Evolutionary conservation across 179 eudicot genomes (phyloP).

Genomic region (Drosera spatulata): DNA sequence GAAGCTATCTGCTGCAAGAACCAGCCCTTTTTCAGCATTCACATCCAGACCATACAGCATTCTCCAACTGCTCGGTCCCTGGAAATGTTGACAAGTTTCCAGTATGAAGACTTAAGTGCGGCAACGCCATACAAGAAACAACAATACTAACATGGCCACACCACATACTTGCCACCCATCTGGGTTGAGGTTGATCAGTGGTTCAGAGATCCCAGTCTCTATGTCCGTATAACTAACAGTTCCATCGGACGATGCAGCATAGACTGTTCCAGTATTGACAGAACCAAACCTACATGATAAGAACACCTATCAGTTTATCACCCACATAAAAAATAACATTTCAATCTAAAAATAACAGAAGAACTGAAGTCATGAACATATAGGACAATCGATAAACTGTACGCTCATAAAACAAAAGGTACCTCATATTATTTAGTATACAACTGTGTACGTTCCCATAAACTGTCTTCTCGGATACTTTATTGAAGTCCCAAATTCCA

Average conservation of each 20-base stretch:
- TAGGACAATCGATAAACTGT: background rate
- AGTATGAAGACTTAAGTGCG: too few relatives aligned
- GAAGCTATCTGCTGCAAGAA: constrained; percentile 78
- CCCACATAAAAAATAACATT: too few relatives aligned
- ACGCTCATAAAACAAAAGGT: constrained; percentile 2
- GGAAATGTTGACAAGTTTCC: too few relatives aligned
- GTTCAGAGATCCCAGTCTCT: constrained; percentile 76
- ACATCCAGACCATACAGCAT: constrained; percentile 96
- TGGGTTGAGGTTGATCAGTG: constrained; percentile 86
- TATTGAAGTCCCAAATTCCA: constrained; percentile 90
- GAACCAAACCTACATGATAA: constrained; percentile 82
- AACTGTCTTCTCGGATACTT: constrained; percentile 77
- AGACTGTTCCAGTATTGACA: constrained; percentile 63
- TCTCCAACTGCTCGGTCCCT: constrained; percentile 85
- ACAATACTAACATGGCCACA: too few relatives aligned
- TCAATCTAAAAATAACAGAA: too few relatives aligned
- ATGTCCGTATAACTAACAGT: constrained; percentile 80
- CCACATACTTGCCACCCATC: constrained; percentile 76
- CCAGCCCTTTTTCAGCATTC: constrained; percentile 62
- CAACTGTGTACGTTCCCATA: constrained; percentile 73
- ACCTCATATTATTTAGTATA: constrained; percentile 88
- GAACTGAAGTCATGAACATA: background rate
- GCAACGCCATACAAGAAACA: too few relatives aligned
- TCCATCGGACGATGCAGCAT: constrained; percentile 90
- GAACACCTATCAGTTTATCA: too few relatives aligned